Conservation (phyloP, 768 basidiomycete genomes). For the Agrocybe chaxingu region DNA sequence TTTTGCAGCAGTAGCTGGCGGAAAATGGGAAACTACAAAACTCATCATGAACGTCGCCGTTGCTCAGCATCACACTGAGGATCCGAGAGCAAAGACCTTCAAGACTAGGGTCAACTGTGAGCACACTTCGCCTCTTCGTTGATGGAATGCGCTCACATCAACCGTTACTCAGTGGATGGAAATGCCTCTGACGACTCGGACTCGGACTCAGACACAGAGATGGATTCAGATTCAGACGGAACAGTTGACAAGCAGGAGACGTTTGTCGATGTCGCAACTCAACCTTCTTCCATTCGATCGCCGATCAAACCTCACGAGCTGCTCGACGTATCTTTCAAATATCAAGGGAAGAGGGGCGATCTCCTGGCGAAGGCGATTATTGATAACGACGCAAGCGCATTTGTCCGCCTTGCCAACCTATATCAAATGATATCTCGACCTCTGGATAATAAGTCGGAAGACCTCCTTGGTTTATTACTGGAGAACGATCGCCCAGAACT, state of each 20-base stretch:
- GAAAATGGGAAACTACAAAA: conserved; percentile 57
- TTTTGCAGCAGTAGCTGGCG: conserved; percentile 43
- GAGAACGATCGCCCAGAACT: conserved; percentile 41
- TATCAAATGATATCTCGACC: conserved; percentile 32
- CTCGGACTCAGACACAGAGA: conserved; percentile 21
- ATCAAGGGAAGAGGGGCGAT: conserved; percentile 14
- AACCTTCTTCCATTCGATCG: conserved; percentile 40
- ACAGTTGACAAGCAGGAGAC: conserved; percentile 34
- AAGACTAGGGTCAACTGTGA: conserved; percentile 2
- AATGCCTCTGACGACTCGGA: conserved; percentile 38
- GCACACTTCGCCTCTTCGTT: too few species aligned
- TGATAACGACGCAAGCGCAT: conserved; percentile 47
- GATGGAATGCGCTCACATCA: too few species aligned
- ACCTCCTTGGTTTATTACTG: conserved; percentile 28
- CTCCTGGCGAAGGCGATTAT: conserved; percentile 34
- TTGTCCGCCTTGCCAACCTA: conserved; percentile 43
- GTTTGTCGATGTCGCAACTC: conserved; percentile 52
- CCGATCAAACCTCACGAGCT: conserved; percentile 34
- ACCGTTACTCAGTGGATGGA: conserved; percentile 20
- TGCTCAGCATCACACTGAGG: conserved; percentile 47
- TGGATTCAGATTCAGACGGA: conserved; percentile 26
- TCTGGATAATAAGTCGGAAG: conserved; percentile 17
- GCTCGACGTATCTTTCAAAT: conserved; percentile 15
- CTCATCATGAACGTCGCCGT: conserved; percentile 52
- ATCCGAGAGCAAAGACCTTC: conserved; percentile 31